Conservation (phyloP, 192 early-diverging fungal genomes). For the Dissophora globulifera region DNA sequence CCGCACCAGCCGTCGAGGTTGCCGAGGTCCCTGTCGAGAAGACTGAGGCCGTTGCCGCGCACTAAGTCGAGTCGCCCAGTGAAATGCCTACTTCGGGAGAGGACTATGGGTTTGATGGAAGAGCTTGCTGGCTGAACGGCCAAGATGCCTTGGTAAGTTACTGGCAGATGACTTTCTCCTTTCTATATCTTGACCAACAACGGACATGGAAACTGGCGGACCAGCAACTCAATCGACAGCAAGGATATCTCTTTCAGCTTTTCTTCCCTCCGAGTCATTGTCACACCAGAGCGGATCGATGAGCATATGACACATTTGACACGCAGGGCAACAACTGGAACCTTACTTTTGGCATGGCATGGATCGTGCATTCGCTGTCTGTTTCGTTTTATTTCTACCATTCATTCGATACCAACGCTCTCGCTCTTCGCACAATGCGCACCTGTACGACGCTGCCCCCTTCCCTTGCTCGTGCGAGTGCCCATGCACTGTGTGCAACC, state of each 20-base stretch:
- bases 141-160: conserved; percentile 21
- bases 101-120: conserved; percentile 2
- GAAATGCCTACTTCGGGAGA: too few relatives aligned
- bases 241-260: not conserved
- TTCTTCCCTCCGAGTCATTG: conserved; percentile 12
- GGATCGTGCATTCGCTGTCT: conserved; percentile 27
- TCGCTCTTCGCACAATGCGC: not conserved
- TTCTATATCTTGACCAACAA: too few relatives aligned
- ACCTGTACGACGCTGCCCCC: not conserved
- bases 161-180: too few relatives aligned
- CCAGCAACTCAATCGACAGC: too few relatives aligned
- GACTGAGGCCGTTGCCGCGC: conserved; percentile 15
- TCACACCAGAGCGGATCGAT: conserved; percentile 29
- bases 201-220: too few relatives aligned
- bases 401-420: not conserved
- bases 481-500: too few relatives aligned
- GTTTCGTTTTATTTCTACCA: not conserved
- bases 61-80: conserved; percentile 5
- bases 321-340: too few relatives aligned
- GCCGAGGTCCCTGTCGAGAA: conserved; percentile 6
- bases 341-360: conserved; percentile 34
- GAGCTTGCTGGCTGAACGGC: too few relatives aligned
- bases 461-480: too few relatives aligned
- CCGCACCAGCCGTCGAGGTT: conserved; percentile 12
- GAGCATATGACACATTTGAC: conserved; percentile 29